Conservation (phyloP, 1,284 basidiomycete genomes). For the Fomitopsis palustris region DNA sequence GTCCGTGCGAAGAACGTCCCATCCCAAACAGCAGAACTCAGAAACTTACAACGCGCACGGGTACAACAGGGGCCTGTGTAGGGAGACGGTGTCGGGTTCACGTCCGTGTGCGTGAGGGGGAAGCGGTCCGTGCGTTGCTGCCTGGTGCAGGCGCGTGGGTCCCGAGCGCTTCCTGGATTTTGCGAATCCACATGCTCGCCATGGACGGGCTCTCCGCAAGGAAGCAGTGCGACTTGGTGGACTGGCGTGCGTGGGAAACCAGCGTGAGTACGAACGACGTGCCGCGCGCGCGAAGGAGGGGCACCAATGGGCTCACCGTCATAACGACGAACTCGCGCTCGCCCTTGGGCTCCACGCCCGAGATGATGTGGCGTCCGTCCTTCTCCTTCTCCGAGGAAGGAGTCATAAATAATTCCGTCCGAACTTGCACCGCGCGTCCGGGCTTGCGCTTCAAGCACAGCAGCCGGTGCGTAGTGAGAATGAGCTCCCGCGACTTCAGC, state of each 20-base stretch:
- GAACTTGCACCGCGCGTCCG: conserved; percentile 38
- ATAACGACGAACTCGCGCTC: conserved; percentile 61
- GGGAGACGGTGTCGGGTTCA: conserved; percentile 3
- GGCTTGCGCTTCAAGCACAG: conserved; percentile 53
- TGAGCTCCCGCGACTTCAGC: conserved; percentile 51
- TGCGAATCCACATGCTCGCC: conserved; percentile 48
- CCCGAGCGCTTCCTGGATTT: conserved; percentile 40
- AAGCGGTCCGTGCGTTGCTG: conserved; percentile 7
- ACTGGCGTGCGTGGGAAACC: conserved; percentile 30
- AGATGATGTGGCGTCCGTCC: conserved; percentile 34
- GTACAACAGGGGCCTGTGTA: conserved; percentile 3
- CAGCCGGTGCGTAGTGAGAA: conserved; percentile 56
- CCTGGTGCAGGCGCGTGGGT: conserved; percentile 3
- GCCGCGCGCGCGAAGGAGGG: neutral
- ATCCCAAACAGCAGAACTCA: neutral
- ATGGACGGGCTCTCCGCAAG: conserved; percentile 37
- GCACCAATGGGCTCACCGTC: conserved; percentile 41
- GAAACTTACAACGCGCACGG: conserved; percentile 1
- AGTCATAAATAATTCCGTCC: conserved; percentile 45
- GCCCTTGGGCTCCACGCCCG: conserved; percentile 49
- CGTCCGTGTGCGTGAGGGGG: conserved; percentile 9
- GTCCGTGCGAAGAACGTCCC: conserved; percentile 11
- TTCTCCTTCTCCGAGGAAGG: conserved; percentile 26
- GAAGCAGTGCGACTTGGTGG: conserved; percentile 51
- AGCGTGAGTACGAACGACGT: conserved; percentile 2